Evolutionary conservation across 2,329 filamentous ascomycete species (phyloP).

Genomic region (Fusarium subglutinans): DNA sequence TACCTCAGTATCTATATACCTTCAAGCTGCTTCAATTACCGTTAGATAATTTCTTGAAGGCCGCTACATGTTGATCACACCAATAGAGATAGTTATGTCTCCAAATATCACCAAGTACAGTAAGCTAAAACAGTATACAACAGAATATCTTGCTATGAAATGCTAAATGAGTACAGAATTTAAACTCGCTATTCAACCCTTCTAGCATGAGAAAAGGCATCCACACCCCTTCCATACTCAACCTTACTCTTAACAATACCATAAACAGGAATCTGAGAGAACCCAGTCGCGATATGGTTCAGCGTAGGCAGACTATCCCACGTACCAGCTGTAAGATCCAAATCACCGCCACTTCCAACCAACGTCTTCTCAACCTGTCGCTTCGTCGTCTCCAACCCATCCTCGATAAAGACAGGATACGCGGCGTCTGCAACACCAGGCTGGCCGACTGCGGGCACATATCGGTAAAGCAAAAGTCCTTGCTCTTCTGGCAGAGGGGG

Average conservation of each 20-base stretch:
- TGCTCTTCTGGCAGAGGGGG: constrained; percentile 25
- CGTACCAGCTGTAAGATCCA: background rate
- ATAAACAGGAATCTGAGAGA: constrained; percentile 29
- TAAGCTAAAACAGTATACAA: background rate
- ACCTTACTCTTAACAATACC: constrained; percentile 20
- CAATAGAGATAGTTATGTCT: background rate
- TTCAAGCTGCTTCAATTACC: no score
- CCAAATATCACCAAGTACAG: background rate
- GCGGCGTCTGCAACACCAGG: constrained; percentile 1
- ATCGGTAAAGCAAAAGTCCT: constrained; percentile 7
- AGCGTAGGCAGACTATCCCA: constrained; percentile 28
- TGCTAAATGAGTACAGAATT: background rate
- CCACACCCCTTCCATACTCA: constrained; percentile 12
- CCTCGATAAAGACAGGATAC: background rate
- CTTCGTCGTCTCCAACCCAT: background rate
- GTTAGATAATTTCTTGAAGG: no score
- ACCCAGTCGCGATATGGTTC: constrained; percentile 24
- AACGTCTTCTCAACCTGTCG: constrained; percentile 7
- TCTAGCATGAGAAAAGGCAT: constrained; percentile 18
- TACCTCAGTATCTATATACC: no score
- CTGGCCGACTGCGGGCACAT: constrained; percentile 9
- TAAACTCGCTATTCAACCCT: constrained; percentile 11
- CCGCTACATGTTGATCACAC: background rate
- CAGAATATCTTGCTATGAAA: background rate
- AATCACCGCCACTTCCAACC: background rate